These are phyloP conservation scores for Pichia sp. DNA, from an alignment of 1,139 yeast genomes.

Conservation along the genomic window DNA sequence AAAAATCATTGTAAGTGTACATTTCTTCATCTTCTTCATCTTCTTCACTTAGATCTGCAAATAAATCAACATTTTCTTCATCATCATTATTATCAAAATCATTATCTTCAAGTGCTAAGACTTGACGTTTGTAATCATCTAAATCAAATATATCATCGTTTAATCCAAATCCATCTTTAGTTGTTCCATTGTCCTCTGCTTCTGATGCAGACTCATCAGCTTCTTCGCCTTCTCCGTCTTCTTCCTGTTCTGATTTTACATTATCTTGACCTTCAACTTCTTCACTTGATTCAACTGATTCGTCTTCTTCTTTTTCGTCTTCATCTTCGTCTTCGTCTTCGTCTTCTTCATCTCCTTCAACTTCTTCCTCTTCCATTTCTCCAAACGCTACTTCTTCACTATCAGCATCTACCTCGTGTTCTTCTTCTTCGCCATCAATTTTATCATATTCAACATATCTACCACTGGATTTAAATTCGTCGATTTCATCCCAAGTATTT, in stretches of 20 bases:
- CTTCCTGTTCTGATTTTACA: constrained; percentile 10
- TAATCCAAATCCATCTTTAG: constrained; percentile 46
- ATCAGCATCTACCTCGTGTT: constrained; percentile 25
- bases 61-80: constrained; percentile 34
- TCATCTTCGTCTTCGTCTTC: constrained; percentile 28
- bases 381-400: constrained; percentile 41
- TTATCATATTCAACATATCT: constrained; percentile 26
- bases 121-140: constrained; percentile 79
- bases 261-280: constrained; percentile 23
- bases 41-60: background rate
- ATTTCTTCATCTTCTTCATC: constrained; percentile 56
- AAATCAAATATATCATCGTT: constrained; percentile 83
- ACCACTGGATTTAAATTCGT: constrained; percentile 32
- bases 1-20: constrained; percentile 69
- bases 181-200: constrained; percentile 23
- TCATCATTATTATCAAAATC: constrained; percentile 55
- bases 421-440: constrained; percentile 25
- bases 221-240: constrained; percentile 14
- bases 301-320: constrained; percentile 31
- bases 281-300: constrained; percentile 29
- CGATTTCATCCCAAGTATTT: constrained; percentile 44
- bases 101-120: constrained; percentile 67
- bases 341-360: constrained; percentile 15
- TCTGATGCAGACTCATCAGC: constrained; percentile 19
- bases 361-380: constrained; percentile 21